Evolutionary conservation across 441 rosid genomes (phyloP).

Genomic region (Populus hybrid): DNA sequence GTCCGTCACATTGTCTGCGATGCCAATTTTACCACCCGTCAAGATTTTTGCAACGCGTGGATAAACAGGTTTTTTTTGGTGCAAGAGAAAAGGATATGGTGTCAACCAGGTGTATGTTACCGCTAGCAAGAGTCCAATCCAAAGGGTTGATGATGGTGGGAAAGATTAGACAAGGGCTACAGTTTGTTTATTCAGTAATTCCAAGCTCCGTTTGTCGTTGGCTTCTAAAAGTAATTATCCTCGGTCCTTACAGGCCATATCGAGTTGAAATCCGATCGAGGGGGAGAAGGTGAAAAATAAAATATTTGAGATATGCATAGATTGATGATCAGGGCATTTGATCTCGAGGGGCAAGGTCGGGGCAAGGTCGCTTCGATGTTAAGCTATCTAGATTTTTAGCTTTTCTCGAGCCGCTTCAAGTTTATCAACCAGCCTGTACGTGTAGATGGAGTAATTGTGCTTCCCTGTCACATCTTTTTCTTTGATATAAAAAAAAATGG

Average conservation of each 20-base stretch:
- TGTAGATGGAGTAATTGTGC: neutral
- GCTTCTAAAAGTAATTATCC: neutral
- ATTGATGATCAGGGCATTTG: neutral
- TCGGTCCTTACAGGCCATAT: neutral
- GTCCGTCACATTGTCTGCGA: neutral
- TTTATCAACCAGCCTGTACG: neutral
- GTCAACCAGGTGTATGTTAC: neutral
- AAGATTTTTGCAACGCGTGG: neutral
- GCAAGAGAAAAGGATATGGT: neutral
- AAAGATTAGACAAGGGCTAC: neutral
- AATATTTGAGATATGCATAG: neutral
- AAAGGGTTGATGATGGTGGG: neutral
- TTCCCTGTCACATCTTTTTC: neutral
- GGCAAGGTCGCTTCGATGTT: conserved; percentile 18
- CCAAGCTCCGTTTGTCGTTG: neutral
- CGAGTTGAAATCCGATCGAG: neutral
- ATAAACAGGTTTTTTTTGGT: neutral
- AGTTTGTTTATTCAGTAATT: neutral
- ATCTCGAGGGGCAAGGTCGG: neutral
- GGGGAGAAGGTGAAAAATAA: neutral
- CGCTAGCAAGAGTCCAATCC: neutral
- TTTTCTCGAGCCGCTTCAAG: neutral
- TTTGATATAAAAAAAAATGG: no score
- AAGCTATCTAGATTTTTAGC: conserved; percentile 15
- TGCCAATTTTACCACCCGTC: conserved; percentile 17